These are phyloP conservation scores for Coniochaeta hoffmannii DNA, from an alignment of 2,329 filamentous ascomycete species.

Conservation along the genomic window DNA sequence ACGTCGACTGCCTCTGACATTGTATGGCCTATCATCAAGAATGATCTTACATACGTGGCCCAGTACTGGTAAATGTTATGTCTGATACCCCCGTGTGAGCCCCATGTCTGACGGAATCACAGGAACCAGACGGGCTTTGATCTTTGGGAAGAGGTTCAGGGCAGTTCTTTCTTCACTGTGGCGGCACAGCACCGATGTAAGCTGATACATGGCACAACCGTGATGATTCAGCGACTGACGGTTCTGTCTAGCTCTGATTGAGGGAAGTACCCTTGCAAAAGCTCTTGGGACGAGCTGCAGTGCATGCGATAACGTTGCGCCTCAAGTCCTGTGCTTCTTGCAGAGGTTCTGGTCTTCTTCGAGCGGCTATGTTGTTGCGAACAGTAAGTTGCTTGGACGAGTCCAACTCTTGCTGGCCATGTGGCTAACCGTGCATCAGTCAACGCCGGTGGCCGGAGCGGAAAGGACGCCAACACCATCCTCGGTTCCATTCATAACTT, in stretches of 20 bases:
- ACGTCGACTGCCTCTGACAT: constrained; percentile 44
- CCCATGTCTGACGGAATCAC: background rate
- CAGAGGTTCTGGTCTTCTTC: constrained; percentile 64
- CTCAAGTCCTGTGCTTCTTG: constrained; percentile 65
- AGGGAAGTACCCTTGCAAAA: constrained; percentile 60
- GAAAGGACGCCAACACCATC: constrained; percentile 66
- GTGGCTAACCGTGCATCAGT: constrained; percentile 23
- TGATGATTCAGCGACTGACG: background rate
- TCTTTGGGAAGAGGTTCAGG: constrained; percentile 75
- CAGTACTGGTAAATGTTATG: constrained; percentile 55
- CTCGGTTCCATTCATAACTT: constrained; percentile 61
- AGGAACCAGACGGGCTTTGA: constrained; percentile 60
- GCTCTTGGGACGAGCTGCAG: constrained; percentile 52
- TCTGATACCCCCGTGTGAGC: background rate
- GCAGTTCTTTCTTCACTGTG: constrained; percentile 73
- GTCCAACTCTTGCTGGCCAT: background rate
- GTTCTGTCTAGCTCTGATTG: constrained; percentile 40
- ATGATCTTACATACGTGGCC: constrained; percentile 68
- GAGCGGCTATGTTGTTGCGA: constrained; percentile 57
- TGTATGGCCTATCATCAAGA: constrained; percentile 67
- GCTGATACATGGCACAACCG: constrained; percentile 4
- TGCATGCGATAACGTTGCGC: constrained; percentile 57
- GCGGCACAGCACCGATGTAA: constrained; percentile 60
- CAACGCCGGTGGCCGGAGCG: constrained; percentile 52
- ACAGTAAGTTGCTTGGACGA: constrained; percentile 36